A percentile compares a stretch with the other conserved stretches of the same genome.
phyloP scores from a whole-genome alignment of 1,284 basidiomycete species.

The Pisolithus thermaeus region DNA sequence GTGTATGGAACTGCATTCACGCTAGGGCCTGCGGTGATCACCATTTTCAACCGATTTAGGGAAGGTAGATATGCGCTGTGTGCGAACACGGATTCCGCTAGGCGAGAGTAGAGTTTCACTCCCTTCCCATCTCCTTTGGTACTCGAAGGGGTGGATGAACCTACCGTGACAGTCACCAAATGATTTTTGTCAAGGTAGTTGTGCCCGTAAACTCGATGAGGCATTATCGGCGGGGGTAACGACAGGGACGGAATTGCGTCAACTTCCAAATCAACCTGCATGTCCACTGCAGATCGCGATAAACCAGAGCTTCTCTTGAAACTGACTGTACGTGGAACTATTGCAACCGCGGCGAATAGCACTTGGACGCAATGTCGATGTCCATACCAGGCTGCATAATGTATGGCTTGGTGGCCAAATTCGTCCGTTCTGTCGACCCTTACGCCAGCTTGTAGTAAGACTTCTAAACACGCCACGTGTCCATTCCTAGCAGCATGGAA shows the following conservation, averaged over 20 bases:
- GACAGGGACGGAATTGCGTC: conserved; percentile 93
- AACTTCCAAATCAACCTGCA: conserved; percentile 44
- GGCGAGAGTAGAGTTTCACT: conserved; percentile 62
- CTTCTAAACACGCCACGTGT: conserved; percentile 68
- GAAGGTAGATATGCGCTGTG: conserved; percentile 49
- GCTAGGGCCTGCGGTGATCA: conserved; percentile 80
- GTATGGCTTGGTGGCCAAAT: conserved; percentile 78
- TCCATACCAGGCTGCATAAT: conserved; percentile 98
- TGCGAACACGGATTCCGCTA: conserved; percentile 55
- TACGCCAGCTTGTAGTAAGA: conserved; percentile 77
- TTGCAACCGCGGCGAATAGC: conserved; percentile 52
- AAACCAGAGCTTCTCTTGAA: conserved; percentile 6
- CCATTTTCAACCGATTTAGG: conserved; percentile 86
- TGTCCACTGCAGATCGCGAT: conserved; percentile 18
- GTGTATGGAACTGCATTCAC: conserved; percentile 83
- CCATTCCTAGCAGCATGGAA: conserved; percentile 95
- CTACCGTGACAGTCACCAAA: conserved; percentile 84
- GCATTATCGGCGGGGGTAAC: conserved; percentile 97
- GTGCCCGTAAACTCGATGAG: conserved; percentile 87
- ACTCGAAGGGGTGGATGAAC: conserved; percentile 48
- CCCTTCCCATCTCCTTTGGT: conserved; percentile 30
- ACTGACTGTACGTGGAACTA: conserved; percentile 11
- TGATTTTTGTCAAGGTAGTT: conserved; percentile 87
- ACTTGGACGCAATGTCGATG: conserved; percentile 75
- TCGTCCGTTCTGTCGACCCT: conserved; percentile 79